Percentiles rank a stretch among this genome's conserved stretches.
Evolutionary conservation across 148 eudicot genomes (phyloP).

Genomic region (Heliamphora exappendiculata): DNA sequence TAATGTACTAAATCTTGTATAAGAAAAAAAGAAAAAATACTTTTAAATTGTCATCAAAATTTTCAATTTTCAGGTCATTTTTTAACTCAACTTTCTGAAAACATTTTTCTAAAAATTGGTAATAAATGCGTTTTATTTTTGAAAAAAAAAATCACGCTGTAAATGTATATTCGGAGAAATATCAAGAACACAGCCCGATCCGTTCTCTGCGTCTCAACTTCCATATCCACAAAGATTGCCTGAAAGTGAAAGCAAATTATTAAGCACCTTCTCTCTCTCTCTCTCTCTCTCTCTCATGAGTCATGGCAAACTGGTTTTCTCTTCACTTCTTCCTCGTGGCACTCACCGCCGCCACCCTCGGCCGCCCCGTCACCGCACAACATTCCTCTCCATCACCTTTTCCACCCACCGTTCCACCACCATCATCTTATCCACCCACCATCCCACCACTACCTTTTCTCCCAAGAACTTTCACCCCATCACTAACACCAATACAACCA

Average conservation of each 20-base stretch:
- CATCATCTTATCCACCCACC: not conserved
- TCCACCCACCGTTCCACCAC: not conserved
- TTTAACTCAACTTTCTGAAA: too few relatives aligned
- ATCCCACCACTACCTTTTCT: not conserved
- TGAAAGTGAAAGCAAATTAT: not conserved
- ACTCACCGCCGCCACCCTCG: conserved; percentile 10
- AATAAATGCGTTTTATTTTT: too few relatives aligned
- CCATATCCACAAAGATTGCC: not conserved
- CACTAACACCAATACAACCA: not conserved
- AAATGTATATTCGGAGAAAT: not conserved
- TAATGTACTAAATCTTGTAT: too few relatives aligned
- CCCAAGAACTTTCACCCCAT: conserved; percentile 7
- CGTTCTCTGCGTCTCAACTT: too few relatives aligned
- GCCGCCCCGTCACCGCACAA: conserved; percentile 10
- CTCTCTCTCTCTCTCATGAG: not conserved
- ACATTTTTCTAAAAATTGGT: too few relatives aligned
- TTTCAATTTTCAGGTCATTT: too few relatives aligned
- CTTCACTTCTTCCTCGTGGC: conserved; percentile 5
- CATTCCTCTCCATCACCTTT: not conserved
- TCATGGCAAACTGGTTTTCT: conserved; percentile 1
- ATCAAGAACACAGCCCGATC: not conserved
- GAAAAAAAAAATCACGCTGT: too few relatives aligned
- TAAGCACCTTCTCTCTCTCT: not conserved
- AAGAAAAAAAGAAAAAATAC: too few relatives aligned
- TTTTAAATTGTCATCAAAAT: too few relatives aligned